phyloP scores from a whole-genome alignment of 2,329 filamentous ascomycete genomes.

The Colletotrichum lindemuthianum region DNA sequence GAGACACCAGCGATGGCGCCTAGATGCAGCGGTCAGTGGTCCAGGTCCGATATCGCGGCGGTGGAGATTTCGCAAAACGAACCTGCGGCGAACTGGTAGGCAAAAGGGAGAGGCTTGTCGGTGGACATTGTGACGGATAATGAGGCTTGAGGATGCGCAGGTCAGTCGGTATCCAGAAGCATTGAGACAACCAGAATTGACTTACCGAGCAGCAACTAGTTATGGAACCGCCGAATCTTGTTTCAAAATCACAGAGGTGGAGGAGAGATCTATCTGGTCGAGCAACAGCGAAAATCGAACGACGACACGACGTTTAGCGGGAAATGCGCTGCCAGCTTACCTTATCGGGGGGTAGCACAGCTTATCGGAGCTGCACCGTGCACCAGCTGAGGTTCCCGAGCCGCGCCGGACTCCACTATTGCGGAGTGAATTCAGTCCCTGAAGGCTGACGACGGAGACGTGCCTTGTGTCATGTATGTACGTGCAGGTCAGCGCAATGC shows the following conservation, averaged over 20 bases:
- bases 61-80: constrained; percentile 48
- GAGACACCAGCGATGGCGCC: constrained; percentile 97
- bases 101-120: constrained; percentile 84
- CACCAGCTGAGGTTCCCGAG: constrained; percentile 21
- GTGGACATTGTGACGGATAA: constrained; percentile 64
- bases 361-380: constrained; percentile 24
- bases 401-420: constrained; percentile 22
- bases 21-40: constrained; percentile 49
- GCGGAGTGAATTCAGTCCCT: too few relatives aligned
- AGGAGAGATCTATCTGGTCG: constrained; percentile 9
- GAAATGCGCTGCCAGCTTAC: constrained; percentile 7
- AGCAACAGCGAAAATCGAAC: constrained; percentile 31
- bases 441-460: too few relatives aligned
- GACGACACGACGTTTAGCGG: constrained; percentile 23
- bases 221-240: constrained; percentile 5
- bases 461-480: too few relatives aligned
- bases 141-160: not conserved
- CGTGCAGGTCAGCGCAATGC: not conserved
- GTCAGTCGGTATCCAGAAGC: constrained; percentile 7
- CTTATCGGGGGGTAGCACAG: constrained; percentile 24
- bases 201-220: constrained; percentile 22
- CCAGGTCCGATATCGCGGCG: constrained; percentile 37
- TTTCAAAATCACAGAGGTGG: constrained; percentile 1
- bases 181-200: not conserved
- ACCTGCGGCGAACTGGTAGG: constrained; percentile 96